Percentiles rank a stretch among this genome's conserved stretches.
phyloP scores from a whole-genome alignment of 169 alveolate species.

The Eimeria sp. region DNA sequence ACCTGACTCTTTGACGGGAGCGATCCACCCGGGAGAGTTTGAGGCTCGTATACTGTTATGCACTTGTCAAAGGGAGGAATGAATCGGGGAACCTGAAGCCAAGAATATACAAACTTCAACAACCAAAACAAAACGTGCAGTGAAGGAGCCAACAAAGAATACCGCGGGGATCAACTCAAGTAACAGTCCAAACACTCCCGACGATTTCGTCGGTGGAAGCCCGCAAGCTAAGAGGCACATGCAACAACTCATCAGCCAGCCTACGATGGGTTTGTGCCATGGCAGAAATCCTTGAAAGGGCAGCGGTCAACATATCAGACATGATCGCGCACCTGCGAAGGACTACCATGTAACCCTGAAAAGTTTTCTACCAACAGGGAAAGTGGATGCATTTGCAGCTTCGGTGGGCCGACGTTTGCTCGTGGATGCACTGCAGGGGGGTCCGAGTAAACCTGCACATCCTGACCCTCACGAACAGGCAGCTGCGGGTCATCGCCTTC shows the following conservation, averaged over 20 bases:
- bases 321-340: neutral
- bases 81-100: neutral
- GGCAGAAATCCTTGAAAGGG: too few relatives aligned
- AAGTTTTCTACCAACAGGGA: neutral
- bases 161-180: neutral
- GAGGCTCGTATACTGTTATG: neutral
- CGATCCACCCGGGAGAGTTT: neutral
- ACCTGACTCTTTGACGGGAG: neutral
- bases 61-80: too few relatives aligned
- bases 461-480: neutral
- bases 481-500: neutral
- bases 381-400: neutral
- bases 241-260: neutral
- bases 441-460: neutral
- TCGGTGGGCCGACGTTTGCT: neutral
- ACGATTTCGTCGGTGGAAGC: neutral
- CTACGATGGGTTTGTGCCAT: neutral
- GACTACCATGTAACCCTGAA: neutral
- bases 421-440: neutral
- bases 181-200: neutral
- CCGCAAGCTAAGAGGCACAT: neutral
- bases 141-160: neutral
- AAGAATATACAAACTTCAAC: neutral
- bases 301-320: neutral
- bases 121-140: neutral